These are phyloP conservation scores for Rheum nobile DNA, from an alignment of 148 eudicot species.

Conservation along the genomic window DNA sequence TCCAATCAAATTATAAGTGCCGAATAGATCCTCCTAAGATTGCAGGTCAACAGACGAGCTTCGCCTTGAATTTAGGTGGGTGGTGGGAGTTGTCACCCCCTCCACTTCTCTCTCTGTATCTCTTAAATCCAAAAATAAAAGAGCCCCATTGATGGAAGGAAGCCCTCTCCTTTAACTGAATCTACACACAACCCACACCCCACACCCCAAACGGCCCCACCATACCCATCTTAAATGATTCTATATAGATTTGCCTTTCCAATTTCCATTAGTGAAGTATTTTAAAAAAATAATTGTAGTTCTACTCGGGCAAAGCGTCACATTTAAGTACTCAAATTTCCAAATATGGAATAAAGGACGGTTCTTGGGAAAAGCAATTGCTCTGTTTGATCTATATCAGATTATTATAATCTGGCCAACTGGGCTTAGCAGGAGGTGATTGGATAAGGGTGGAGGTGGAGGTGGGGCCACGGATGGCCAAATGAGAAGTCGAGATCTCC, in stretches of 20 bases:
- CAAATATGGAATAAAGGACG: constrained; percentile 1
- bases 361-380: constrained; percentile 5
- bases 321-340: neutral
- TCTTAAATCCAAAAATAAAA: neutral
- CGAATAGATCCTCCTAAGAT: neutral
- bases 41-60: neutral
- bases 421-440: neutral
- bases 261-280: neutral
- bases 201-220: neutral
- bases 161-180: constrained; percentile 3
- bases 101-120: neutral
- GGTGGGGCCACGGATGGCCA: neutral
- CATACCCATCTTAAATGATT: neutral
- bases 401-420: neutral
- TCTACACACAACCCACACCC: constrained; percentile 1
- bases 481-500: neutral
- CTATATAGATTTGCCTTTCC: neutral
- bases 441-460: neutral
- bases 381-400: neutral
- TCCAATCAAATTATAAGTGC: neutral
- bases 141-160: constrained; percentile 7
- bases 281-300: neutral
- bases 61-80: constrained; percentile 1
- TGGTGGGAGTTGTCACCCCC: neutral
- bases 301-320: neutral